Conservation (phyloP, 148 eudicot genomes). For the Heliamphora exappendiculata region DNA sequence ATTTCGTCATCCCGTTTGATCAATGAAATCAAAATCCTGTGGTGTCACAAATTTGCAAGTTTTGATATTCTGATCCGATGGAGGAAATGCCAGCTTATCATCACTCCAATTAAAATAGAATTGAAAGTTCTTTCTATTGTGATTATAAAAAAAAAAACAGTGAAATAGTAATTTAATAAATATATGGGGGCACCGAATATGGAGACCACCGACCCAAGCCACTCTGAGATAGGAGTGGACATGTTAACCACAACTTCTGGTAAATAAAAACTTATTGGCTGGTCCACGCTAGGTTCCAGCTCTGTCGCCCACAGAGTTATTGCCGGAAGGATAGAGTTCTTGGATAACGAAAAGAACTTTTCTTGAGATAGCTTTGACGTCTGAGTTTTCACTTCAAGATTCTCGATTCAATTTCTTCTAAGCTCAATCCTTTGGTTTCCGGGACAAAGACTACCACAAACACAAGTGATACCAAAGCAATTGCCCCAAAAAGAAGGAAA, state of each 20-base stretch:
- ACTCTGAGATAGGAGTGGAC: neutral
- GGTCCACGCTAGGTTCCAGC: too few species aligned
- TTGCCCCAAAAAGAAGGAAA: constrained; percentile 73
- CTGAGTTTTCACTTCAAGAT: constrained; percentile 49
- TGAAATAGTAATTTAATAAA: neutral
- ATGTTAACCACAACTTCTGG: neutral
- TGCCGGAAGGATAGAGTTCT: too few species aligned
- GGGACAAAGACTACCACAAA: constrained; percentile 64
- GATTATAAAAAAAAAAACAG: neutral
- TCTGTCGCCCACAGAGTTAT: too few species aligned
- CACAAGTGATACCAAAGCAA: constrained; percentile 65
- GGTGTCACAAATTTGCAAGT: neutral
- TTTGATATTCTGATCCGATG: neutral
- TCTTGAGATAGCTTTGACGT: neutral
- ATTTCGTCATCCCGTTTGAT: neutral
- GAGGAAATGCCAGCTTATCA: neutral
- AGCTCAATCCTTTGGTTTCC: constrained; percentile 91
- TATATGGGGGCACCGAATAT: neutral
- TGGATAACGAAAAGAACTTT: too few species aligned
- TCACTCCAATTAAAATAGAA: neutral
- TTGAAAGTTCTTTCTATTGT: neutral
- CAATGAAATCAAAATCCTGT: neutral
- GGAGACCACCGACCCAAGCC: neutral
- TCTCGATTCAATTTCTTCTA: constrained; percentile 93
- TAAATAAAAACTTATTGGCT: neutral